These are phyloP conservation scores for Ailanthus altissimus DNA, from an alignment of 345 rosid species.

Conservation along the genomic window DNA sequence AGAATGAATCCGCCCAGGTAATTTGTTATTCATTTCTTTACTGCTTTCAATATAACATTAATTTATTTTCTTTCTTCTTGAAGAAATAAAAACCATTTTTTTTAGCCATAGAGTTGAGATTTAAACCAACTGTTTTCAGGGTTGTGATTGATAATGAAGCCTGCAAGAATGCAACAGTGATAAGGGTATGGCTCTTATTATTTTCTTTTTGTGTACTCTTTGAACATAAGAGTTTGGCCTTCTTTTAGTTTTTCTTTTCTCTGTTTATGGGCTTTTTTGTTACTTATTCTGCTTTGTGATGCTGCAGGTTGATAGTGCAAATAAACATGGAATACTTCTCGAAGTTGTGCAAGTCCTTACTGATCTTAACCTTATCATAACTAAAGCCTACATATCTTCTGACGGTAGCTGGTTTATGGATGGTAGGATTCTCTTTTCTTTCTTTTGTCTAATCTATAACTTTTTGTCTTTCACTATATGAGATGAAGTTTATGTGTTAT, in stretches of 20 bases:
- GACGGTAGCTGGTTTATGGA: constrained; percentile 99
- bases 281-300: constrained; percentile 23
- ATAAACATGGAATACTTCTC: constrained; percentile 88
- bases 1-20: constrained; percentile 97
- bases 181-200: constrained; percentile 51
- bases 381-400: constrained; percentile 91
- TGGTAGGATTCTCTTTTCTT: constrained; percentile 44
- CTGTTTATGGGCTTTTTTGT: constrained; percentile 13
- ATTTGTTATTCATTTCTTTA: constrained; percentile 20
- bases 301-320: constrained; percentile 89
- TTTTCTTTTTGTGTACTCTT: constrained; percentile 16
- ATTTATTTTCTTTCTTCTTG: background rate
- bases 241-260: background rate
- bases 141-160: constrained; percentile 94
- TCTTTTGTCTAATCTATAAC: background rate
- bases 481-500: background rate
- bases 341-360: constrained; percentile 94
- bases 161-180: constrained; percentile 86
- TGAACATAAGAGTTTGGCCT: constrained; percentile 7
- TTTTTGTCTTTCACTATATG: background rate
- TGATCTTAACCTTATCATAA: constrained; percentile 81
- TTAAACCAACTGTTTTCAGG: constrained; percentile 42
- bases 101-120: background rate
- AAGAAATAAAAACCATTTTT: background rate
- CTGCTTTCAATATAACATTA: background rate